phyloP scores from a whole-genome alignment of 2,329 filamentous ascomycete genomes.

The Diaporthe humulicola region DNA sequence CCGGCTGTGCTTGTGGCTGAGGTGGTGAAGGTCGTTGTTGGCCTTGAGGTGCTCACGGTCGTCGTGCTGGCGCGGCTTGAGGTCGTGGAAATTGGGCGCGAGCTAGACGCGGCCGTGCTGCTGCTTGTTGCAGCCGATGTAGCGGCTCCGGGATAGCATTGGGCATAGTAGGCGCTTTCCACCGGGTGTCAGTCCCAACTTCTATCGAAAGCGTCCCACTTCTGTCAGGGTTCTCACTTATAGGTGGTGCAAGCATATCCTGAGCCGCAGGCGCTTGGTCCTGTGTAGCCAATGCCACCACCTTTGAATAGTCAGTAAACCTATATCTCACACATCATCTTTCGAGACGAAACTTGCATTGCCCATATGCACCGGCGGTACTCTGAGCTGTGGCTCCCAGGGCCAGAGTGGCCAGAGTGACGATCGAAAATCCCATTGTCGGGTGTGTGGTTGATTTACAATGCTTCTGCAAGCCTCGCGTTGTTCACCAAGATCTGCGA shows the following conservation, averaged over 20 bases:
- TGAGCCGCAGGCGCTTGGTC: constrained; percentile 40
- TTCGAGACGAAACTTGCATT: constrained; percentile 27
- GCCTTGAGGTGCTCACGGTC: constrained; percentile 13
- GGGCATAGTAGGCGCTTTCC: constrained; percentile 33
- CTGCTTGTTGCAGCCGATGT: constrained; percentile 8
- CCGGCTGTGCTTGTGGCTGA: constrained; percentile 30
- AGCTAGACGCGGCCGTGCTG: not conserved
- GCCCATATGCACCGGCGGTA: constrained; percentile 35
- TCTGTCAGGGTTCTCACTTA: constrained; percentile 37
- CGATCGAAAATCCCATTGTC: not conserved
- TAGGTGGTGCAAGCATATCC: constrained; percentile 43
- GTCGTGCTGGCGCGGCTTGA: constrained; percentile 1
- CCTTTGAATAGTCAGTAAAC: constrained; percentile 15
- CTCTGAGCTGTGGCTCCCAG: constrained; percentile 32
- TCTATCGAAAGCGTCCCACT: not conserved
- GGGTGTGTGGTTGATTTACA: not conserved
- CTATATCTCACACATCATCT: no score
- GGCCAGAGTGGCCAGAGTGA: constrained; percentile 5
- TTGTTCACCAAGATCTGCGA: not conserved
- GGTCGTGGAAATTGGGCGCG: not conserved
- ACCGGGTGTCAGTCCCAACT: not conserved
- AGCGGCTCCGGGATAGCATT: constrained; percentile 35
- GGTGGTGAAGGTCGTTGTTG: constrained; percentile 34
- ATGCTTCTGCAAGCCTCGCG: not conserved
- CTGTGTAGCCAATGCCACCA: constrained; percentile 41